Conservation (phyloP, 108 stramenopile species). For the Schizochytrium sp. region DNA sequence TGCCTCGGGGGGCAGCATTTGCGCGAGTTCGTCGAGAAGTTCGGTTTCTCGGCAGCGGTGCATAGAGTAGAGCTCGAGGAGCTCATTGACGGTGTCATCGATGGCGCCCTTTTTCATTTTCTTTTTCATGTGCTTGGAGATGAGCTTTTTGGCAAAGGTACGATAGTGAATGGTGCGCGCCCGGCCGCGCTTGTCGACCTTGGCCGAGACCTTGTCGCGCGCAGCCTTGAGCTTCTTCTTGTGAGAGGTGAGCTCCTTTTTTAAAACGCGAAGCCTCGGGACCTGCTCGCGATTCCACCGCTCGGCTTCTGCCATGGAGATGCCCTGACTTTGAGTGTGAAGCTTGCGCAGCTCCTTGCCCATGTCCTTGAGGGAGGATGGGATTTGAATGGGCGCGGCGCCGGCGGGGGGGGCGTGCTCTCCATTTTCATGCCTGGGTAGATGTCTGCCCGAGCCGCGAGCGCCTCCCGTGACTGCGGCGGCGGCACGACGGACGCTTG, state of each 20-base stretch:
- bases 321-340: background rate
- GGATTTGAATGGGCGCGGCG: background rate
- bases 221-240: background rate
- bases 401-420: background rate
- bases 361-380: background rate
- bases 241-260: background rate
- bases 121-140: background rate
- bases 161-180: background rate
- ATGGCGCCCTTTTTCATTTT: background rate
- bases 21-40: background rate
- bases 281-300: background rate
- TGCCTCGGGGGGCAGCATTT: background rate
- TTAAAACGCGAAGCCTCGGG: background rate
- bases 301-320: background rate
- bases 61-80: background rate
- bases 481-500: no score
- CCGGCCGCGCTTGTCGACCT: background rate
- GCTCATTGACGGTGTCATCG: background rate
- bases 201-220: background rate
- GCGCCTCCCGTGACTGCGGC: no score
- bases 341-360: conserved; percentile 6
- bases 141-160: background rate
- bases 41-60: conserved; percentile 8
- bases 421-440: no score
- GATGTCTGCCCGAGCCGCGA: no score